These are phyloP conservation scores for Striga asiatica DNA, from an alignment of 257 asterid species.

Conservation along the genomic window DNA sequence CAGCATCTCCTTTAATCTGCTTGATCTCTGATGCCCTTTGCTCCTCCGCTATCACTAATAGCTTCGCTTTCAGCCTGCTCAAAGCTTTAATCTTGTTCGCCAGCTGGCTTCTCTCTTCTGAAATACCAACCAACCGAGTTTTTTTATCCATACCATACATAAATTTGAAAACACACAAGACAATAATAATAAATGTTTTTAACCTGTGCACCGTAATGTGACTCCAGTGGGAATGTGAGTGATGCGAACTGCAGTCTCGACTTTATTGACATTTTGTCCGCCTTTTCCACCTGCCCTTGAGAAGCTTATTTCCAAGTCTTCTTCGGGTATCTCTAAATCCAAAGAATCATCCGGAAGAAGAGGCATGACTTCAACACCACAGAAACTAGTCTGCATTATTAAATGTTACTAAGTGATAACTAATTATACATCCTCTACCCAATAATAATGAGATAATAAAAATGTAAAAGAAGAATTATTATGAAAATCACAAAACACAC, in stretches of 20 bases:
- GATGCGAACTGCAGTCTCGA: conserved; percentile 92
- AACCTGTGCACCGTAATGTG: conserved; percentile 85
- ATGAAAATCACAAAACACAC: no score
- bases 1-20: conserved; percentile 79
- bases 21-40: conserved; percentile 95
- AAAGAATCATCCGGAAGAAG: conserved; percentile 83
- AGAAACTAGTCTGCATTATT: conserved; percentile 92
- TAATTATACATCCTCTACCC: no score
- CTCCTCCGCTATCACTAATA: conserved; percentile 79
- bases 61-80: conserved; percentile 79
- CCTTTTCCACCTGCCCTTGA: conserved; percentile 96
- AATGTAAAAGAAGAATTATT: no score
- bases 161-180: no score
- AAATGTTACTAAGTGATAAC: no score
- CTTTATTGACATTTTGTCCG: conserved; percentile 95
- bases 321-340: conserved; percentile 85
- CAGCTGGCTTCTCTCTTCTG: conserved; percentile 77
- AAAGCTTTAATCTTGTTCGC: conserved; percentile 89
- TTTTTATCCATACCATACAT: no score
- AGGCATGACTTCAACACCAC: conserved; percentile 96
- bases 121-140: no score
- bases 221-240: conserved; percentile 94
- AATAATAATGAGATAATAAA: no score
- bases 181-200: no score
- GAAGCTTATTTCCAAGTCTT: conserved; percentile 72